Conservation (phyloP, 1,284 basidiomycete genomes). For the Austroboletus olivaceoglutinosus region DNA sequence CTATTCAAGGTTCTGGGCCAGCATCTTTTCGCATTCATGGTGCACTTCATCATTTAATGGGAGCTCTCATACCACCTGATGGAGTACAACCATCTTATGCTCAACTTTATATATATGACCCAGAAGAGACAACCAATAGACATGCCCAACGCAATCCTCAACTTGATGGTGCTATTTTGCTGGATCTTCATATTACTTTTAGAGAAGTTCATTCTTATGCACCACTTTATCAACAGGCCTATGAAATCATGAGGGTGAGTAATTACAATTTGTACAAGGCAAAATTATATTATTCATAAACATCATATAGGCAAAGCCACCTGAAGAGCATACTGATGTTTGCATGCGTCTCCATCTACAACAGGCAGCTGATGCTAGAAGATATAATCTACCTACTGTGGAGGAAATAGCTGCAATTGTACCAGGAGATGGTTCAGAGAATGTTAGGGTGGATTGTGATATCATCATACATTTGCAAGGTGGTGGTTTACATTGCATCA, state of each 20-base stretch:
- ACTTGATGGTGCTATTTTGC: slow-evolving; percentile 22
- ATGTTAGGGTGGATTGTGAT: neutral
- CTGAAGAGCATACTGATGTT: slow-evolving; percentile 7
- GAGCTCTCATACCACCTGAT: slow-evolving; percentile 30
- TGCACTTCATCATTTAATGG: slow-evolving; percentile 36
- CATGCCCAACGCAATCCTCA: slow-evolving; percentile 23
- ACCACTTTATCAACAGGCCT: slow-evolving; percentile 24
- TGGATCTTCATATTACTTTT: slow-evolving; percentile 30
- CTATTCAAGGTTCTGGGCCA: slow-evolving; percentile 31
- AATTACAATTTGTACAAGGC: too few species aligned
- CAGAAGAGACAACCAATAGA: slow-evolving; percentile 25
- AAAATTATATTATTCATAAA: neutral
- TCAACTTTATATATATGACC: slow-evolving; percentile 38
- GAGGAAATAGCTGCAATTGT: slow-evolving; percentile 30
- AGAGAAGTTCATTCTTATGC: slow-evolving; percentile 30
- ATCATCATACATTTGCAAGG: slow-evolving; percentile 11
- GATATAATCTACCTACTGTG: slow-evolving; percentile 30
- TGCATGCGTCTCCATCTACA: slow-evolving; percentile 11
- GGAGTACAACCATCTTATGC: slow-evolving; percentile 30
- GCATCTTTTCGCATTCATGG: slow-evolving; percentile 39
- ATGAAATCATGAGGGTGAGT: too few species aligned
- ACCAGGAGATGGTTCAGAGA: slow-evolving; percentile 18
- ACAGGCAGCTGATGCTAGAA: slow-evolving; percentile 9
- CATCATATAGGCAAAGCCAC: slow-evolving; percentile 4
- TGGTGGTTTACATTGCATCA: slow-evolving; percentile 32